Base-by-base conservation (phyloP, 257 asterid genomes). In the Solanum virginianum region DNA sequence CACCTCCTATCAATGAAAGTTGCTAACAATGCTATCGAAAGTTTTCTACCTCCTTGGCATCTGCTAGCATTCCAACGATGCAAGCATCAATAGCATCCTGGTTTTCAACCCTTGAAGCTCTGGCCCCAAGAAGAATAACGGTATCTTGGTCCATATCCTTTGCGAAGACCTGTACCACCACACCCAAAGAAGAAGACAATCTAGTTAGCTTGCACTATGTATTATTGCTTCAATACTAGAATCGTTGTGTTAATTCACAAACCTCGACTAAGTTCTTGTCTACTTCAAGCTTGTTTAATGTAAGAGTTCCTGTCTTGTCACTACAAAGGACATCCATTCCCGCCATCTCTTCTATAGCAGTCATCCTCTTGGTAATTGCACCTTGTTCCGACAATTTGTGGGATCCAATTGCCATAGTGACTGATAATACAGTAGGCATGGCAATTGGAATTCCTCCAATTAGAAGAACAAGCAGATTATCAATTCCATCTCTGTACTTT, bases 291-390 rank as follows among this genome's bases (percentile, higher is more conserved):
- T 93, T 94, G 92, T 94, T 94, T 1, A 94, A 86, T 10, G 98
- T 94, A 22, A 94, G 92, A 41, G 98, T 94, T 75, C 98, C 98
- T 4, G 98, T 94, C 88, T 94, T 94, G 80, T 94, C 98, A 51
- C 97, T 93, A 88, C 98, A 94, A 10, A 94, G 92, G 20, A 94
- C 98, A 84, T 94, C 98, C 98, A 94, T 94, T 39, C 98, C 98
- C 9, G 98, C 98, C 98, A 94, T 90, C 80, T 94, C 98, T 74
- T 94, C 98, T 10, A 94, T 94, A 14, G 98, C 98, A 14, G 98
- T 94, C 98, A 94, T 94, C 86, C 98, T 91, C 87, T 94, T 94
- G 11, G 98, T 94, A n/a, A 93, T 94, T 57, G 98, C 98, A 11
- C 97, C 97, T 90, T 94, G 93, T 88, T 92, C 90, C 6, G 97